A percentile compares a stretch with the other conserved stretches of the same genome.
These are phyloP conservation scores for Maudiozyma barnettii DNA, from an alignment of 805 yeast species.

Conservation along the genomic window DNA sequence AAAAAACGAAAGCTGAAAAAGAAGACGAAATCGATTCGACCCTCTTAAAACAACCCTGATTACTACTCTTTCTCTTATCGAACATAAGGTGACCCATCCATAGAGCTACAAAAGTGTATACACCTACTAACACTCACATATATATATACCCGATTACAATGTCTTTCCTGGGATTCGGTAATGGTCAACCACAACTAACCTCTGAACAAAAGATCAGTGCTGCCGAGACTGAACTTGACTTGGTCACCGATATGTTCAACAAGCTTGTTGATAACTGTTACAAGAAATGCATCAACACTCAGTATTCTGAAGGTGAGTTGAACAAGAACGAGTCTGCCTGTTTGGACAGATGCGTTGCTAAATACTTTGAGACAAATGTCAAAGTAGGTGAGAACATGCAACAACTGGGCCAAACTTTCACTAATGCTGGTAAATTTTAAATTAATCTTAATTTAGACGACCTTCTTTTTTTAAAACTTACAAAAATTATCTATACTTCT, in stretches of 20 bases:
- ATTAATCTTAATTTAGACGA: background rate
- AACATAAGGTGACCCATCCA: background rate
- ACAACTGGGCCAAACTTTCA: constrained; percentile 38
- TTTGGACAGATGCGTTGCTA: constrained; percentile 91
- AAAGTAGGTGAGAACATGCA: constrained; percentile 81
- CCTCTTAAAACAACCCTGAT: too few species aligned
- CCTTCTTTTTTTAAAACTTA: background rate
- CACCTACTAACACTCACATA: background rate
- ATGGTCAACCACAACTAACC: constrained; percentile 60
- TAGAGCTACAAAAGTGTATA: background rate
- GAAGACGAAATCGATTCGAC: too few species aligned
- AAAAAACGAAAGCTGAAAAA: too few species aligned
- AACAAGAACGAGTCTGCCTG: constrained; percentile 76
- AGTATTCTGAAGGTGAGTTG: constrained; percentile 64
- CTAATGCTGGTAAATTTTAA: constrained; percentile 27
- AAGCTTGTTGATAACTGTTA: constrained; percentile 83
- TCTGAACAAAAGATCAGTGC: constrained; percentile 74
- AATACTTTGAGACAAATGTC: constrained; percentile 88
- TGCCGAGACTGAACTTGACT: constrained; percentile 94
- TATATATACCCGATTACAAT: constrained; percentile 24
- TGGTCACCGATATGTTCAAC: constrained; percentile 98
- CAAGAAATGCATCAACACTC: constrained; percentile 62
- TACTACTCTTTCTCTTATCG: too few species aligned
- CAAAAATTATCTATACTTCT: background rate
- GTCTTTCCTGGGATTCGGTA: constrained; percentile 72